phyloP scores from a whole-genome alignment of 768 basidiomycete species.

The Ramaria sp. region DNA sequence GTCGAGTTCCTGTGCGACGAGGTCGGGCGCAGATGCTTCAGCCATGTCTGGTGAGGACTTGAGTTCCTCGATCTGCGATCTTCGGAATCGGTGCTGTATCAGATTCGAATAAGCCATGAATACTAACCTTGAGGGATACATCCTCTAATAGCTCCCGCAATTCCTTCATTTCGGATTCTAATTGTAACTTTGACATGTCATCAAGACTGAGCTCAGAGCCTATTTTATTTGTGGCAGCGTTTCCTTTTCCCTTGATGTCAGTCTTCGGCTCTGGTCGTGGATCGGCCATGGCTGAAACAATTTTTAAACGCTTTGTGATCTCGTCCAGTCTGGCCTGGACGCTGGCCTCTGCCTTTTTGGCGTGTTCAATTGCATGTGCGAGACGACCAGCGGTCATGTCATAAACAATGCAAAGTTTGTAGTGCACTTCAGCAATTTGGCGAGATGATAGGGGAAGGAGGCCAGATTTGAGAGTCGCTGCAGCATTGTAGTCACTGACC shows the following conservation, averaged over 20 bases:
- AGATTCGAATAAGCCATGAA: not conserved
- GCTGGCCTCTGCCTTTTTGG: slow-evolving; percentile 68
- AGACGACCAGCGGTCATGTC: slow-evolving; percentile 83
- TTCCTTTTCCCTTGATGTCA: slow-evolving; percentile 68
- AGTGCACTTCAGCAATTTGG: slow-evolving; percentile 89
- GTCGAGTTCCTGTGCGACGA: slow-evolving; percentile 63
- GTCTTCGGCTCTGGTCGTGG: slow-evolving; percentile 24
- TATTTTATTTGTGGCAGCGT: slow-evolving; percentile 21
- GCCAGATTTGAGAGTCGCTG: slow-evolving; percentile 57
- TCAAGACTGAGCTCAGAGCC: slow-evolving; percentile 44
- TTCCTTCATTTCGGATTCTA: slow-evolving; percentile 73
- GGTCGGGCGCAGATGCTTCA: slow-evolving; percentile 49
- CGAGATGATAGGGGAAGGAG: slow-evolving; percentile 82
- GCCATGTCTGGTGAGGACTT: slow-evolving; percentile 62
- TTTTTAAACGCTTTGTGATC: slow-evolving; percentile 40
- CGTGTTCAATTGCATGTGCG: slow-evolving; percentile 71
- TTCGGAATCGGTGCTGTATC: not conserved
- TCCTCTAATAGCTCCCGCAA: slow-evolving; percentile 67
- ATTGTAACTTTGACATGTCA: slow-evolving; percentile 62
- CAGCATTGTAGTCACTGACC: slow-evolving; percentile 74
- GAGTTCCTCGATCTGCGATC: slow-evolving; percentile 75
- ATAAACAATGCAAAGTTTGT: slow-evolving; percentile 86
- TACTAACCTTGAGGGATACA: slow-evolving; percentile 67
- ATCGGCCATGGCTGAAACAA: slow-evolving; percentile 16
- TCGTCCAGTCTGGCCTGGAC: slow-evolving; percentile 56